phyloP scores from a whole-genome alignment of 2,329 filamentous ascomycete genomes.

The Penicillium capsulatum region DNA sequence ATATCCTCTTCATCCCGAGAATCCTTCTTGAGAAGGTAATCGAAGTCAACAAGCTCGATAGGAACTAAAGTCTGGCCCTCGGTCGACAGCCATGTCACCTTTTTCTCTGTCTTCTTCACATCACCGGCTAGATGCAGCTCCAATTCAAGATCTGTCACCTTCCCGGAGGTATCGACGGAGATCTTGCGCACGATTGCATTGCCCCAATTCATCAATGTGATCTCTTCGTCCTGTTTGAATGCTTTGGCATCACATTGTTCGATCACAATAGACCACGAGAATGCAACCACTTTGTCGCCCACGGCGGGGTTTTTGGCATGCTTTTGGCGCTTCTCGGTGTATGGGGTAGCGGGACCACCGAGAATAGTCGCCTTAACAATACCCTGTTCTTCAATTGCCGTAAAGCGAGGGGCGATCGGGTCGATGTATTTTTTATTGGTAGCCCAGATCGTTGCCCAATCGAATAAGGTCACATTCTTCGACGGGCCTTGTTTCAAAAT shows the following conservation, averaged over 20 bases:
- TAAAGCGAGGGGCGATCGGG: conserved; percentile 68
- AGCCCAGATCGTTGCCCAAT: conserved; percentile 49
- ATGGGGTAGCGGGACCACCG: conserved; percentile 59
- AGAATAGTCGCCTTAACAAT: conserved; percentile 66
- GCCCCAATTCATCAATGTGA: conserved; percentile 96
- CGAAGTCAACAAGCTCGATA: conserved; percentile 88
- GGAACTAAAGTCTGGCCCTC: conserved; percentile 72
- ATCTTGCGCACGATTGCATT: conserved; percentile 50
- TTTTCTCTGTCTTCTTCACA: conserved; percentile 93
- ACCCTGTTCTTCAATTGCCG: conserved; percentile 66
- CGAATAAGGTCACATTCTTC: conserved; percentile 48
- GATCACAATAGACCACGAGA: conserved; percentile 68
- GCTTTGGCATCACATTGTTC: conserved; percentile 82
- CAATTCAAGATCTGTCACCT: conserved; percentile 67
- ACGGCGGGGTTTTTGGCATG: conserved; percentile 85
- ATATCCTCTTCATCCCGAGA: conserved; percentile 84
- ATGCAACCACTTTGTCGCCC: conserved; percentile 80
- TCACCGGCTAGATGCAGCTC: conserved; percentile 88
- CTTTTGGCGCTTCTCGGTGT: conserved; percentile 72
- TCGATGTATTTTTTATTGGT: conserved; percentile 79
- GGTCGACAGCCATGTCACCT: conserved; percentile 85
- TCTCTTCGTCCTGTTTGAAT: conserved; percentile 81
- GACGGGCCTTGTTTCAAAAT: conserved; percentile 50
- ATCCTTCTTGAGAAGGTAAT: conserved; percentile 93
- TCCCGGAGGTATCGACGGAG: conserved; percentile 47